These are phyloP conservation scores for Lyophyllum atratum DNA, from an alignment of 768 basidiomycete genomes.

Conservation along the genomic window DNA sequence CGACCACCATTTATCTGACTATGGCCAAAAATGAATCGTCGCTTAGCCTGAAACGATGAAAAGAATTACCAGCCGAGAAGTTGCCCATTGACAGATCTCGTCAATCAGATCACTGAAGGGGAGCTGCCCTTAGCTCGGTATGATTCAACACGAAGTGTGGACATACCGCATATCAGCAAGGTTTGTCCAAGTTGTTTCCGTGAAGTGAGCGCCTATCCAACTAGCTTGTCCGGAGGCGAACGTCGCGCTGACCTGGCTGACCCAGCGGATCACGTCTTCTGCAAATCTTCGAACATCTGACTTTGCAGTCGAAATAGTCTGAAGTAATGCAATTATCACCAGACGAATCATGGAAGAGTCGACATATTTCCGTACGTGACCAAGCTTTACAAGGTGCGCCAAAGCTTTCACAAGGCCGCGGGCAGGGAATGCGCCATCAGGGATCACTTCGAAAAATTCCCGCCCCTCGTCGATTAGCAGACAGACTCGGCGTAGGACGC, in stretches of 20 bases:
- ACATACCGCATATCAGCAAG: conserved; percentile 9
- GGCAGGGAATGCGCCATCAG: conserved; percentile 17
- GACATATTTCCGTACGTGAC: conserved; percentile 2
- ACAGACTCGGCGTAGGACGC: neutral
- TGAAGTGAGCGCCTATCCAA: neutral
- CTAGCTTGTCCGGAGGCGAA: neutral
- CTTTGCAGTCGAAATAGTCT: neutral
- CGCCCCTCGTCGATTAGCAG: conserved; percentile 3
- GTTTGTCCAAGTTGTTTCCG: conserved; percentile 3
- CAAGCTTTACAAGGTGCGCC: conserved; percentile 12
- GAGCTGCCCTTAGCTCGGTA: neutral
- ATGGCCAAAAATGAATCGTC: neutral
- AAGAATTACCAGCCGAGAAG: neutral
- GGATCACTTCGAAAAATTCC: conserved; percentile 13
- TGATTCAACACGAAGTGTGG: too few species aligned
- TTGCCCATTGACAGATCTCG: conserved; percentile 11
- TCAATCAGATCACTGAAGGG: conserved; percentile 9
- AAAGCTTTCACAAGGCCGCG: conserved; percentile 17
- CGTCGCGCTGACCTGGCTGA: neutral
- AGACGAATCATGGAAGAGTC: neutral
- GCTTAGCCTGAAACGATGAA: neutral
- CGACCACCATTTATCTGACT: neutral
- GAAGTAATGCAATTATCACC: neutral
- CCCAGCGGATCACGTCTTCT: conserved; percentile 5
- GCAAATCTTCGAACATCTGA: neutral